Percentiles rank a stretch among this genome's conserved stretches.
Conservation (phyloP, 495 filamentous ascomycete species). For the Aspergillus biplanus region DNA sequence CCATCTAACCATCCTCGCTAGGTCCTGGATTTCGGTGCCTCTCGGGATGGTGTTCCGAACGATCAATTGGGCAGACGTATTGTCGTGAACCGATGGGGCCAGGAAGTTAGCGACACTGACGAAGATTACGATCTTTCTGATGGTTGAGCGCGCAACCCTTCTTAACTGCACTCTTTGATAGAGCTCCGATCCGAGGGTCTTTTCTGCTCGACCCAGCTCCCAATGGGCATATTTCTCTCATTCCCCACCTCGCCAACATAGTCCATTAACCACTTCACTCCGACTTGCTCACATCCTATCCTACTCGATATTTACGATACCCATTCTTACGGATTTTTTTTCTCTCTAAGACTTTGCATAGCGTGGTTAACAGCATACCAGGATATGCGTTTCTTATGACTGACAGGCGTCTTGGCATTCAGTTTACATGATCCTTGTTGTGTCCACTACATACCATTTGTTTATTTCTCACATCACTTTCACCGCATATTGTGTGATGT, state of each 20-base stretch:
- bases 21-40: constrained; percentile 78
- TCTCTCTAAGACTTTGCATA: constrained; percentile 46
- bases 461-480: constrained; percentile 1
- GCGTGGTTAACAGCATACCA: constrained; percentile 47
- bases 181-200: background rate
- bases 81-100: constrained; percentile 66
- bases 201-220: background rate
- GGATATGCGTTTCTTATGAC: constrained; percentile 39
- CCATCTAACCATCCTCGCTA: constrained; percentile 18
- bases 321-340: constrained; percentile 27
- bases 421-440: constrained; percentile 22
- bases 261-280: background rate
- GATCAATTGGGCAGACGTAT: constrained; percentile 80
- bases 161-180: background rate
- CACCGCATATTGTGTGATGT: constrained; percentile 8
- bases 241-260: constrained; percentile 5
- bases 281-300: constrained; percentile 18
- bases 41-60: constrained; percentile 75
- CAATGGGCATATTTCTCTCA: constrained; percentile 4
- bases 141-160: constrained; percentile 21
- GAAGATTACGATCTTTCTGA: constrained; percentile 50
- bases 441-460: constrained; percentile 17
- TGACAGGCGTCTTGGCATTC: constrained; percentile 39
- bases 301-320: constrained; percentile 31
- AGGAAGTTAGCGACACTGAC: constrained; percentile 46